Conservation (phyloP, 73 alveolate genomes). For the Tetrahymena elliotti region DNA sequence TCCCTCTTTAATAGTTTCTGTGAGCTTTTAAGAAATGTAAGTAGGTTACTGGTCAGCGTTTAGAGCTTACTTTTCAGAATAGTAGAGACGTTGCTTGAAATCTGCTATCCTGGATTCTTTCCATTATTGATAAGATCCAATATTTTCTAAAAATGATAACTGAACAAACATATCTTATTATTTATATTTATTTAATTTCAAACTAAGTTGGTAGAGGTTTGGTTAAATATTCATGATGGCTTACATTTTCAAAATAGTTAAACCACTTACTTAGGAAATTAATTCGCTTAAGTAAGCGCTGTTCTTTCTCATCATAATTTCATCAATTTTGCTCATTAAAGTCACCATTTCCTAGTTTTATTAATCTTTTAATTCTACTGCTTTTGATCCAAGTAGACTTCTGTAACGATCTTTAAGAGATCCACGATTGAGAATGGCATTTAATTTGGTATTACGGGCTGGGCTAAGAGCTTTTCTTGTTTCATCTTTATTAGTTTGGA, state of each 20-base stretch:
- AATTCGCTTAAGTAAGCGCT: not conserved
- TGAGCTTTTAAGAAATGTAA: not conserved
- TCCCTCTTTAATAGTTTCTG: not conserved
- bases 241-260: not conserved
- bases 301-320: not conserved
- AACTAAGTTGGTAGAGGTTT: not conserved
- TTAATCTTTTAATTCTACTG: not conserved
- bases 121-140: not conserved
- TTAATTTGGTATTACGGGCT: not conserved
- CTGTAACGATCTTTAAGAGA: not conserved
- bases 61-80: not conserved
- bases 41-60: not conserved
- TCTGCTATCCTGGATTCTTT: not conserved
- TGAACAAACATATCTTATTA: not conserved
- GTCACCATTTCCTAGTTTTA: not conserved
- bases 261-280: not conserved
- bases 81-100: not conserved
- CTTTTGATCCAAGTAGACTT: not conserved
- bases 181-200: not conserved
- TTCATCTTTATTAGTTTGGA: not conserved
- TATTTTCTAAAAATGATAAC: not conserved
- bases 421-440: not conserved
- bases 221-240: not conserved
- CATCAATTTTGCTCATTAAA: not conserved
- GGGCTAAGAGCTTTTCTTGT: not conserved